A percentile compares a stretch with the other conserved stretches of the same genome.
Conservation (phyloP, 1,284 basidiomycete genomes). For the Rhodotorula sp. region DNA sequence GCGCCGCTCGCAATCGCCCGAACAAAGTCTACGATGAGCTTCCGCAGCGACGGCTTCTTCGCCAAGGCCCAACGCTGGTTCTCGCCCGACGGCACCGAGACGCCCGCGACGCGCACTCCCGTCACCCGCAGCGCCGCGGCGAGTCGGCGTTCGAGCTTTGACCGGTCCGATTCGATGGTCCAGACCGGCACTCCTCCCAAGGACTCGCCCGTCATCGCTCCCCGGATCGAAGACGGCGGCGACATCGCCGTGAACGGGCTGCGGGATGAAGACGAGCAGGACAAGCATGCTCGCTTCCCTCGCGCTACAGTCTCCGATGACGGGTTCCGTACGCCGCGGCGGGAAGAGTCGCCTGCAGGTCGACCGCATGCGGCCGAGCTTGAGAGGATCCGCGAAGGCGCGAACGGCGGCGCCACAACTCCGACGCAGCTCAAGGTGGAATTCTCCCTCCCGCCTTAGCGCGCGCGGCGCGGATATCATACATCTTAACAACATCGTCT, state of each 20-base stretch:
- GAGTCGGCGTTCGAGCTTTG: conserved; percentile 2
- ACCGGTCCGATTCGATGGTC: background rate
- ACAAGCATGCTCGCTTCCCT: no score
- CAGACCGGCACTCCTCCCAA: background rate
- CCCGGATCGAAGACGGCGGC: background rate
- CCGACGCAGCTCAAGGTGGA: background rate
- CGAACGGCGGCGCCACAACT: background rate
- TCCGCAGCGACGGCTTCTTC: conserved; percentile 5
- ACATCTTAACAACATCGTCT: no score
- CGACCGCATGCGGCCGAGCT: background rate
- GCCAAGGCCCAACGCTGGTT: background rate
- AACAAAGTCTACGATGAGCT: conserved; percentile 15
- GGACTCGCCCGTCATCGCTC: background rate
- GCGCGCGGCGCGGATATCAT: no score
- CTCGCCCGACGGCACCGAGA: conserved; percentile 1
- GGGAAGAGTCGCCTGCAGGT: no score
- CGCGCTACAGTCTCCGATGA: no score
- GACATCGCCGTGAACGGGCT: background rate
- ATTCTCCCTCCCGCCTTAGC: background rate
- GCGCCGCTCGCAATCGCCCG: conserved; percentile 27
- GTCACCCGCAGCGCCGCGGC: background rate
- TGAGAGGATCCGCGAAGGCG: no score
- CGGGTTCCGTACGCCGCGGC: no score
- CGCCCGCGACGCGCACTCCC: background rate
- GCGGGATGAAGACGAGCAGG: background rate